A percentile compares a stretch with the other conserved stretches of the same genome.
Evolutionary conservation across 805 yeast genomes (phyloP).

Genomic region (Candida glaebosa): DNA sequence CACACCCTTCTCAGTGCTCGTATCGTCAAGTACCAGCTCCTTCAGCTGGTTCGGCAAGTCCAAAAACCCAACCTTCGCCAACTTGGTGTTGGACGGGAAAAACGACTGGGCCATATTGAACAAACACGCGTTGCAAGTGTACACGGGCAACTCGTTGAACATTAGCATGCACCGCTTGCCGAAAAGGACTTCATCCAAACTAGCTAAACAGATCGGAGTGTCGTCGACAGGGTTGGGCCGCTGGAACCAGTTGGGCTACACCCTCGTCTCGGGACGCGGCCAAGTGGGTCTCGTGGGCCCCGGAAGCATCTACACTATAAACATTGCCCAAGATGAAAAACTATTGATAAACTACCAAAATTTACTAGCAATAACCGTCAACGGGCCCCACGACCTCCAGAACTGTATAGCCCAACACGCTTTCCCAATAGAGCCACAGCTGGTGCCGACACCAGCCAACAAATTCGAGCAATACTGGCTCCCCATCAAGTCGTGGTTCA

Average conservation of each 20-base stretch:
- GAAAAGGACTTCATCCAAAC: constrained; percentile 28
- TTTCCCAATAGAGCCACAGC: constrained; percentile 11
- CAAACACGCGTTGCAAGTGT: constrained; percentile 46
- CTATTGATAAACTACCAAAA: constrained; percentile 44
- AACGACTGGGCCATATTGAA: constrained; percentile 61
- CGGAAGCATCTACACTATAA: constrained; percentile 51
- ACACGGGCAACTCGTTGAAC: constrained; percentile 49
- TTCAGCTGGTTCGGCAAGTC: constrained; percentile 10
- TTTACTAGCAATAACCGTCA: constrained; percentile 49
- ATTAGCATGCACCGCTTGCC: constrained; percentile 41
- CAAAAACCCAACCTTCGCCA: constrained; percentile 38
- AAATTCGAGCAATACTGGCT: constrained; percentile 3
- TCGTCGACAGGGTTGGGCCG: constrained; percentile 39
- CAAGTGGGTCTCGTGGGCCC: constrained; percentile 50
- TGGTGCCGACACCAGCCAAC: constrained; percentile 4
- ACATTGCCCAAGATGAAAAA: constrained; percentile 44
- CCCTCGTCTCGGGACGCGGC: constrained; percentile 56
- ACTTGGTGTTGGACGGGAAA: constrained; percentile 52
- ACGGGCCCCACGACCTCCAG: constrained; percentile 44
- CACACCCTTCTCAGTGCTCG: constrained; percentile 41
- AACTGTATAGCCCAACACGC: constrained; percentile 33
- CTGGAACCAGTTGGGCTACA: constrained; percentile 40
- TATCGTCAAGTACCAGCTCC: constrained; percentile 33
- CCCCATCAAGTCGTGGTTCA: constrained; percentile 1
- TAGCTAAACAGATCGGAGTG: constrained; percentile 21